A percentile compares a stretch with the other conserved stretches of the same genome.
Evolutionary conservation across 257 asterid species (phyloP).

Genomic region (Nemophila menziesii): DNA sequence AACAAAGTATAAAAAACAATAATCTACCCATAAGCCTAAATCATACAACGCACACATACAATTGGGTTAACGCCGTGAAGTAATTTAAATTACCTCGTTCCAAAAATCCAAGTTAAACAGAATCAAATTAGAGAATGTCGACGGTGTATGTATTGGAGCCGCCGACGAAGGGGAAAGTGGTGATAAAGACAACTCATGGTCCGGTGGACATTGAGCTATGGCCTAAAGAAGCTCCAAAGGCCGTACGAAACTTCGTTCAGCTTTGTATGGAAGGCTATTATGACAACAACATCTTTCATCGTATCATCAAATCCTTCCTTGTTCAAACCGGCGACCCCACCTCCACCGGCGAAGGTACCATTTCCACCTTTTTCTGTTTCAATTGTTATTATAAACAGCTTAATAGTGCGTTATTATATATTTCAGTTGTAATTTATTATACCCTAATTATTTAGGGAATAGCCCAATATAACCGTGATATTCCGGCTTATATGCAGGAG

Average conservation of each 20-base stretch:
- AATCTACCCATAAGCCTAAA: too few relatives aligned
- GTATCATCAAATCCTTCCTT: conserved; percentile 70
- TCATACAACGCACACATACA: too few relatives aligned
- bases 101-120: too few relatives aligned
- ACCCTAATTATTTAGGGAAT: neutral
- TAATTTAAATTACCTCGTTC: too few relatives aligned
- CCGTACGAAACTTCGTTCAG: conserved; percentile 91
- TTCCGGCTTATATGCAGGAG: conserved; percentile 39
- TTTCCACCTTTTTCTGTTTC: neutral
- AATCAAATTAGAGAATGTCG: conserved; percentile 70
- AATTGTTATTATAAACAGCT: too few relatives aligned
- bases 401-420: too few relatives aligned
- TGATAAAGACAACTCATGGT: conserved; percentile 69
- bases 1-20: too few relatives aligned
- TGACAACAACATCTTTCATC: conserved; percentile 68
- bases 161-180: conserved; percentile 92
- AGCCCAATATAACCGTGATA: conserved; percentile 9
- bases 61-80: too few relatives aligned
- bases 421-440: neutral
- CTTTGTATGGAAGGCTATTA: conserved; percentile 92
- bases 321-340: conserved; percentile 92
- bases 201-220: conserved; percentile 90
- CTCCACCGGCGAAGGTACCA: conserved; percentile 58
- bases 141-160: conserved; percentile 88
- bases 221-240: conserved; percentile 98